Evolutionary conservation across 75 land plant species (phyloP), one percentile per base, ranked within the genome.

Genomic region (Pinus tabuliformis): DNA sequence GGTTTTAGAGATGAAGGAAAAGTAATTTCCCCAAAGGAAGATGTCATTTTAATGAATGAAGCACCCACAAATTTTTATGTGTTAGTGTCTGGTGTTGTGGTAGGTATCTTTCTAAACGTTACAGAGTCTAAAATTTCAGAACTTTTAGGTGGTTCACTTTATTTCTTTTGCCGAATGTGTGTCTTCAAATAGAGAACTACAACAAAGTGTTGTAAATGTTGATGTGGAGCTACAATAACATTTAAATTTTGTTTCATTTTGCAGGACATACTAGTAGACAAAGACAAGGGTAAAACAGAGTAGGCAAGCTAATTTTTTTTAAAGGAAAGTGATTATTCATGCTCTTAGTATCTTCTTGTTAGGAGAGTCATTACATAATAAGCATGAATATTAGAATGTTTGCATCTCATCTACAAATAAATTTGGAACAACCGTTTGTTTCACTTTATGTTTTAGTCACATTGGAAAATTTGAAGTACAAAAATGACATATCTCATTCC

Each of bases 1-100:
- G 91, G 91, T 89, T 52, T 79, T 89, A 14, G 89, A 89, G 76
- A 89, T 89, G 91, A 89, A 82, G 79, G 89, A 83, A 36, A 89
- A 89, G 74, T 89, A 87, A 54, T 87, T 81, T 58, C 89, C 89
- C 52, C 91, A 24, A 77, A 80, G 59, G 91, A 87, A 57, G 91
- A 89, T 64, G 80, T 89, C 75, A 89, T 84, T 65, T 76, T 89
- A 60, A 77, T 83, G 54, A 91, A 91, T 77, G 94, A 91, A 74
- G 88, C 90, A 58, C 94, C 91, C 13, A 81, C 94, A 57, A 89
- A 81, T 36, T 87, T 91, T 58, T 91, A 91, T 78, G 82, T 91
- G 9, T 58, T 91, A 21, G 85, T 89, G 6, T 75, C 84, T 28
- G 91, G 94, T 45, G 61, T 78, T 66, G 83, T 80, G 88, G 94